Evolutionary conservation across 202 grass and related monocot genomes (phyloP), one percentile per base, ranked within the genome.

Genomic region (Setaria viridis): DNA sequence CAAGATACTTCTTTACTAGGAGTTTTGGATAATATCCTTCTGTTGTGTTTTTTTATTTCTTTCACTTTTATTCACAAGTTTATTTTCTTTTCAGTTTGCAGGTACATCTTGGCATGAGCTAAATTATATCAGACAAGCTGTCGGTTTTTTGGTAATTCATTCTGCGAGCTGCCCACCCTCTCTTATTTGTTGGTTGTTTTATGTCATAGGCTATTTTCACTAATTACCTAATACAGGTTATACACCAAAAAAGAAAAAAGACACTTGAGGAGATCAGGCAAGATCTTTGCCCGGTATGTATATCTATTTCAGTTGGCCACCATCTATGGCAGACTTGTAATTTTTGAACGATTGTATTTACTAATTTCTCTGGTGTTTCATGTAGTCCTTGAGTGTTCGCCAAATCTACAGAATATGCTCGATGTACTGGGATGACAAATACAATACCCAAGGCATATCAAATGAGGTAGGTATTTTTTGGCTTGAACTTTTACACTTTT

Each of bases 341-440:
- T 34, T 64, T 62, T 7, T 64, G 30, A 64, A 64, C 30, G 0
- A 16, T 34, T 64, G 5, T 34, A 16, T 80, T 78, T 63, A 83
- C 67, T 62, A 63, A 30, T 50, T 78, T 82, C 54, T 30, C 21
- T 62, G 57, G 9, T 63, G 50, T 79, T 67, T 41, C 78, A 4
- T 88, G 30, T 80, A 99, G 97, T 86, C 88, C 67, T 85, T 99
- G 83, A 99, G 97, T 91, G 85, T 99, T 69, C 85, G 91, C 37
- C 96, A 99, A 89, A 99, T 99, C 71, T 99, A 99, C 72, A 84
- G 96, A 83, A 99, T 99, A 91, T 99, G 96, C 78, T 93, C 93
- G 11, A 95, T 95, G 93, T 99, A 99, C 76, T 99, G 96, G 96
- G 96, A 99, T 82, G 96, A 99, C 72, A 95, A 91, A 86, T 99